Conservation (phyloP, 352 stramenopile species). For the Globisporangium iwayamae region DNA sequence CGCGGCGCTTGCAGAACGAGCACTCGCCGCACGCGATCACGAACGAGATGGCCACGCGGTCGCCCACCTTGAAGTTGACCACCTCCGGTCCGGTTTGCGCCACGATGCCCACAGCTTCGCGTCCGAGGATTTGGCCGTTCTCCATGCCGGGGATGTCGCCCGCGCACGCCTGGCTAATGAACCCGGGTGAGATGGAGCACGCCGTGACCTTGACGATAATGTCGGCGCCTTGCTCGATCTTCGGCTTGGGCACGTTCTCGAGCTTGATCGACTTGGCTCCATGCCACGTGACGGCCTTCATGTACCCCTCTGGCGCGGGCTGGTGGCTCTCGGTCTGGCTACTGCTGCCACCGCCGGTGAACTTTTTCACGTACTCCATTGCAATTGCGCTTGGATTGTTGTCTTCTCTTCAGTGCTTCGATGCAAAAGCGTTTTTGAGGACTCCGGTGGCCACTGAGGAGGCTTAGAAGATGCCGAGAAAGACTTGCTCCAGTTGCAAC, state of each 20-base stretch:
- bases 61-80: conserved; percentile 46
- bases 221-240: conserved; percentile 47
- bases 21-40: conserved; percentile 67
- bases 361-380: conserved; percentile 37
- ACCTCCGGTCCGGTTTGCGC: conserved; percentile 49
- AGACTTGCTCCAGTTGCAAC: conserved; percentile 14
- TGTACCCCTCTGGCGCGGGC: conserved; percentile 22
- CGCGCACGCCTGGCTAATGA: conserved; percentile 36
- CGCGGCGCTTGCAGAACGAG: conserved; percentile 52
- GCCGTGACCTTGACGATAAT: conserved; percentile 65
- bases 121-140: conserved; percentile 62
- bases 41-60: conserved; percentile 75
- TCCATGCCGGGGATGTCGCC: conserved; percentile 41
- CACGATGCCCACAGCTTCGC: conserved; percentile 65
- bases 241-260: conserved; percentile 51
- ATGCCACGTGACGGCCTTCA: conserved; percentile 61
- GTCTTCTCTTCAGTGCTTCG: not conserved
- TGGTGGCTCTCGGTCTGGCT: conserved; percentile 17
- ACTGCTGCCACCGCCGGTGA: conserved; percentile 17
- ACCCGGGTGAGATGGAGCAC: conserved; percentile 56
- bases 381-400: not conserved
- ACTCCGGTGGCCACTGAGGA: not conserved
- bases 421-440: conserved; percentile 15
- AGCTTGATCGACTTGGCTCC: conserved; percentile 49
- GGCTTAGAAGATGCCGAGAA: not conserved